phyloP scores from a whole-genome alignment of 1,139 yeast species.

The Blastobotrys persicus region DNA sequence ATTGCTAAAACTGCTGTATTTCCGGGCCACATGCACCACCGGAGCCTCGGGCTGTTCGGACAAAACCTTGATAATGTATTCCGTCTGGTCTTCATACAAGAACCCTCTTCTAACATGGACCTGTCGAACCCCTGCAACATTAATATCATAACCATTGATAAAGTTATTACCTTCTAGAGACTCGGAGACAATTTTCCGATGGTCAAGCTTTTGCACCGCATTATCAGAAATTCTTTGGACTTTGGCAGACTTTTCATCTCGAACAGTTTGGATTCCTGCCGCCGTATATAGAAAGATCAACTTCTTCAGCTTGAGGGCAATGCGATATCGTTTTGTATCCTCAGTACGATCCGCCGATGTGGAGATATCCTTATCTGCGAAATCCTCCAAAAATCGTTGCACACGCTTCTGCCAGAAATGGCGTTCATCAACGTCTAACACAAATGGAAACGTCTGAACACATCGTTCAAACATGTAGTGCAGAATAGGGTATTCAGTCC shows the following conservation, averaged over 20 bases:
- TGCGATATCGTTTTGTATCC: conserved; percentile 66
- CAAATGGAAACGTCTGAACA: conserved; percentile 70
- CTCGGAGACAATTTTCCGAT: conserved; percentile 38
- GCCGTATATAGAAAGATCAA: conserved; percentile 67
- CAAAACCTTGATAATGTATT: conserved; percentile 34
- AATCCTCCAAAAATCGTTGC: conserved; percentile 75
- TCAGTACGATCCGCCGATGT: conserved; percentile 70
- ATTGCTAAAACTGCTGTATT: conserved; percentile 63
- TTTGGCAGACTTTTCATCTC: conserved; percentile 47
- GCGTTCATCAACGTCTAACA: conserved; percentile 51
- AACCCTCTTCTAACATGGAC: conserved; percentile 34
- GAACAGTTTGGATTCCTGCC: conserved; percentile 65
- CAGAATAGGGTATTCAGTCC: conserved; percentile 57
- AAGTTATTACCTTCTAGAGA: conserved; percentile 46
- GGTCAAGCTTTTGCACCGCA: conserved; percentile 5
- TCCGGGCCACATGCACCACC: conserved; percentile 53
- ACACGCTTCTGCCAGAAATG: conserved; percentile 76
- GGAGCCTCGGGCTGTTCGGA: conserved; percentile 35
- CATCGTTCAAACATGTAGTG: conserved; percentile 63
- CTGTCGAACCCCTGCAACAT: conserved; percentile 59
- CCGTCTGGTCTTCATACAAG: conserved; percentile 34
- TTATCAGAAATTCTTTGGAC: conserved; percentile 48
- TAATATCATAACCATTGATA: conserved; percentile 58
- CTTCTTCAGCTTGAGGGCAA: conserved; percentile 58
- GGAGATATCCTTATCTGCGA: conserved; percentile 66